Percentiles rank a stretch among this genome's conserved stretches.
Conservation (phyloP, 768 basidiomycete genomes). For the Boletellus sp. region DNA sequence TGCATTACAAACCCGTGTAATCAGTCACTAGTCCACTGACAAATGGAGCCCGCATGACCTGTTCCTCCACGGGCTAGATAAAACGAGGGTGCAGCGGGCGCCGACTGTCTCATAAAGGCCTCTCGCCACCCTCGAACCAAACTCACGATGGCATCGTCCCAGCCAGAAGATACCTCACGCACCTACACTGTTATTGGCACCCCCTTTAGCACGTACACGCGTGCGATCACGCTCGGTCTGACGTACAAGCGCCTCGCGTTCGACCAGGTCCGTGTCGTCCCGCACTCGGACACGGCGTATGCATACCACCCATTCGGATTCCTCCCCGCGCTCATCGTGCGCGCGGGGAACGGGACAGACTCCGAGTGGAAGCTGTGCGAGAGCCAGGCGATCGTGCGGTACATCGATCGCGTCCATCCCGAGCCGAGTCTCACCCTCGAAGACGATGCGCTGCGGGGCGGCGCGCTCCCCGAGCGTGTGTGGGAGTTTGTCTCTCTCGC, state of each 20-base stretch:
- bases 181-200: constrained; percentile 29
- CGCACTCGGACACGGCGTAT: constrained; percentile 29
- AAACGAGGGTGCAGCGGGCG: too few relatives aligned
- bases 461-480: constrained; percentile 27
- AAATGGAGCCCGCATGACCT: too few relatives aligned
- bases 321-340: constrained; percentile 30
- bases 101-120: too few relatives aligned
- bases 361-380: constrained; percentile 28
- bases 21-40: too few relatives aligned
- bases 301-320: constrained; percentile 31
- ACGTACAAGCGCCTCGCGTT: constrained; percentile 27
- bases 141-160: too few relatives aligned
- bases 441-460: too few relatives aligned
- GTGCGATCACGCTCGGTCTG: constrained; percentile 29
- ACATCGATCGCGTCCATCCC: constrained; percentile 30
- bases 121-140: too few relatives aligned
- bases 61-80: too few relatives aligned
- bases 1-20: too few relatives aligned
- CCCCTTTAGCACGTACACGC: constrained; percentile 33
- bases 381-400: constrained; percentile 27
- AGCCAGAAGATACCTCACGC: too few relatives aligned
- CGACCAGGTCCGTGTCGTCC: constrained; percentile 22
- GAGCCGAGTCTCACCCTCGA: constrained; percentile 23
- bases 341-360: constrained; percentile 14
- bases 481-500: constrained; percentile 32